Evolutionary conservation across 169 alveolate genomes (phyloP), one percentile per base, ranked within the genome.

Genomic region (Plasmodium falciparum): DNA sequence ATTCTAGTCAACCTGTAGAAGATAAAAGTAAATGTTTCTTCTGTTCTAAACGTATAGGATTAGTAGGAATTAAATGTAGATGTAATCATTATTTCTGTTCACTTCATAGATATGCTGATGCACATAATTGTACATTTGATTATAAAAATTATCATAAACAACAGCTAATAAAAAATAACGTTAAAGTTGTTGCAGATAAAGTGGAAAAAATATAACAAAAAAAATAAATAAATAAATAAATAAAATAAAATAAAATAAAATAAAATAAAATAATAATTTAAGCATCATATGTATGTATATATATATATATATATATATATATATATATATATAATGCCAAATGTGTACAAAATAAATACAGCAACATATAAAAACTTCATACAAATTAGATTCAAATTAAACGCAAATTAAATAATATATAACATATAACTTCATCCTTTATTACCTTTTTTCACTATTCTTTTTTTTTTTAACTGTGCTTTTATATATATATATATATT

Each of bases 51-150:
- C 93, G 94, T 88, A 95, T 97, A 24, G 99, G 99, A 24, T 91
- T 97, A 33, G 74, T 97, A 73, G 99, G 98, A 0, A 96, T 98
- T 78, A 88, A 73, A 62, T 98, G 99, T 91, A 95, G 99, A 70
- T 98, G 99, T 94, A 94, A 95, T 59, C 93, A 90, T 72, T 80
- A 89, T 49, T 98, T 96, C 88, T 98, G 99, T 76, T 93, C 98
- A 29, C 94, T 93, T 72, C 99, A 98, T 89, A 94, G 99, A 45
- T 95, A 97, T 75, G 98, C 99, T 1, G 99, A 97, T 65, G 93
- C 94, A 2, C 99, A 98, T 92, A 93, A 88, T 15, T 98, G 99
- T 74, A 89, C 92, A 17, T 98, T 97, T 74, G 99, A 98, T 94
- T 97, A 96, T 94, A 95, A 94, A 75, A 93, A 95, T 3, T 92